phyloP scores from a whole-genome alignment of 805 yeast species.

The Henningerozyma blattae region DNA sequence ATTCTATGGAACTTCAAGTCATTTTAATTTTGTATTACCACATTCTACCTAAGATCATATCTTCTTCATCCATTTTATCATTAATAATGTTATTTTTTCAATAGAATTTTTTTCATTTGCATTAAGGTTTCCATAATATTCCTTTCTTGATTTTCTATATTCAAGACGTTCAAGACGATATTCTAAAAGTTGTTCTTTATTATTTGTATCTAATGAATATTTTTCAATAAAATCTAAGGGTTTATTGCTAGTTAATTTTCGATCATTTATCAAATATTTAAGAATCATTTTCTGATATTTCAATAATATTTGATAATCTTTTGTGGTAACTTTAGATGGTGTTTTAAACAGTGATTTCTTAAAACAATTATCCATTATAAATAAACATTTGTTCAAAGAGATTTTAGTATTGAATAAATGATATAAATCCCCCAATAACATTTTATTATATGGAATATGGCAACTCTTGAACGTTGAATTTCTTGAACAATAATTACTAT shows the following conservation, averaged over 20 bases:
- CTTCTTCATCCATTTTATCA: constrained; percentile 20
- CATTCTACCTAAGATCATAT: constrained; percentile 19
- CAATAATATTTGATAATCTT: constrained; percentile 6
- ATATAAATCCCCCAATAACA: constrained; percentile 9
- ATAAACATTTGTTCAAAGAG: constrained; percentile 9
- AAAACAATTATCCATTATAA: constrained; percentile 4
- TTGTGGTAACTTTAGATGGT: neutral
- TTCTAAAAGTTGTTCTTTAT: constrained; percentile 7
- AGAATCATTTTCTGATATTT: constrained; percentile 14
- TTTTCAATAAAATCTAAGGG: constrained; percentile 12
- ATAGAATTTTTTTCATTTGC: constrained; percentile 2
- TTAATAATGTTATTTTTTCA: too few relatives aligned
- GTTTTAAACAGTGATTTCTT: neutral
- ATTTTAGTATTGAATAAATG: too few relatives aligned
- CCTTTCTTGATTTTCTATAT: too few relatives aligned
- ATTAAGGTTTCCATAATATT: constrained; percentile 1
- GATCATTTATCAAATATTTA: constrained; percentile 9
- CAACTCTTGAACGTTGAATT: neutral
- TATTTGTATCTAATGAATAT: constrained; percentile 10
- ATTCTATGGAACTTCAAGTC: too few relatives aligned
- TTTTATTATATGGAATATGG: constrained; percentile 10
- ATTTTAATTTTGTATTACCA: too few relatives aligned
- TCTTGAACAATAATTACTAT: constrained; percentile 1
- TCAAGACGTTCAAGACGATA: constrained; percentile 6
- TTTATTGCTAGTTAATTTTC: constrained; percentile 6